Base-by-base conservation (phyloP, 441 rosid species). In the Melastoma candidum region DNA sequence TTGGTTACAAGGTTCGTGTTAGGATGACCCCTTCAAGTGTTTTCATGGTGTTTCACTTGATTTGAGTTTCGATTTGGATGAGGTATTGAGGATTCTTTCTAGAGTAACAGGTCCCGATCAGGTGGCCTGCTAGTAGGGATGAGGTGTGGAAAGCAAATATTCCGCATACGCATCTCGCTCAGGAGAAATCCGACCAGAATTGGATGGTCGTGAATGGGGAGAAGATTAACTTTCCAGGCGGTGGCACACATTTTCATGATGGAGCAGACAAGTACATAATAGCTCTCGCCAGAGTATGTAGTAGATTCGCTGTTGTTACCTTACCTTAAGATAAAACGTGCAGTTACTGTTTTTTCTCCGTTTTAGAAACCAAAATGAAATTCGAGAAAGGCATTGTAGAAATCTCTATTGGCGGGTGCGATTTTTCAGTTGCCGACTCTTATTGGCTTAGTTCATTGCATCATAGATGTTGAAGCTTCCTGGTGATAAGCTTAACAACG, bases 181-280 rank as follows among this genome's bases (percentile, higher is more conserved):
- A 79, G 57, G 95, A 92, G 85, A 92, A 92, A 59, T 87, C 96
- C 0, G 98, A 92, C 74, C 98, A 92, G 80, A 80, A 17, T 17
- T 17, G 22, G 22, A 17, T 17, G 22, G 22, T 17, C 22, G 22
- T 17, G 22, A 17, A 17, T 24, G 95, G 98, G 29, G 92, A 87
- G 12, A 92, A 88, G 78, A 87, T 92, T 56, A 82, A 78, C 68
- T 92, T 92, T 58, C 98, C 96, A 0, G 98, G 98, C 3, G 98
- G 98, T 51, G 98, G 98, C 62, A 92, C 98, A 11, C 98, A 92
- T 77, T 92, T 92, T 52, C 98, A 92, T 57, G 2, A 77, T 51
- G 98, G 98, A 52, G 98, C 96, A 59, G 93, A 87, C 76, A 92
- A 92, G 71, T 92, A 92, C 75, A 92, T 92, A 26, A 72, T 75